Base-by-base conservation (phyloP, 2,329 filamentous ascomycete species). In the Westerdykella aurantiaca region DNA sequence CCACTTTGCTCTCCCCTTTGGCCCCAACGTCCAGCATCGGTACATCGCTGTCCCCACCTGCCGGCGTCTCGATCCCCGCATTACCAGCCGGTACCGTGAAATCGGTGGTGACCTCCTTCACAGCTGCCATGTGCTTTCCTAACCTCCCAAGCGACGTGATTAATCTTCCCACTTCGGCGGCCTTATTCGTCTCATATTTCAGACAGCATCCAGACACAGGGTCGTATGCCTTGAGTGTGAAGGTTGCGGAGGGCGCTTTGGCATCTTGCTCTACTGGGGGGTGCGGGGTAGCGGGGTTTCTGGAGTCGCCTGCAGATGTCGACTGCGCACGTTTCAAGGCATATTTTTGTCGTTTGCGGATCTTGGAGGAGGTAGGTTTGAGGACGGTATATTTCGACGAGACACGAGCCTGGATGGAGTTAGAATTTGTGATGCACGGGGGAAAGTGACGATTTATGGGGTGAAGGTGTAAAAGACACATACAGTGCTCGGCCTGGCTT, bases 111-210 rank as follows among this genome's bases (percentile, higher is more conserved):
- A 63, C 60, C 47, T 72, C 69, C 7, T 72, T 71, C 47, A 75
- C 51, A 11, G 70, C 73, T 11, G 72, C 78, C 69, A 81, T 80
- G 5, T 75, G 70, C 43, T 82, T 77, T n/a, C 84, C 88, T 53
- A 96, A 69, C 45, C 80, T 78, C 0, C 88, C 89, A 50, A 98
- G 68, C 35, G 83, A 80, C 41, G 81, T 80, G 45, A 98, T 80
- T 57, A 98, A 71, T 22, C 93, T 77, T 18, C 85, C 84, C 9
- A 98, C 89, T 70, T 97, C 91, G 16, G 88, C 87, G 16, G 86
- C 88, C 70, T 95, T 95, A 63, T 84, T 85, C 31, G 93, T 98
- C 64, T 81, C 79, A 75, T 96, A 97, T 71, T 96, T 95, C 50
- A 98, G 77, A 48, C 84, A 84, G 45, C 84, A 83, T 60, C 93